phyloP scores from a whole-genome alignment of 257 asterid genomes.

The Solanum ossicruentum region DNA sequence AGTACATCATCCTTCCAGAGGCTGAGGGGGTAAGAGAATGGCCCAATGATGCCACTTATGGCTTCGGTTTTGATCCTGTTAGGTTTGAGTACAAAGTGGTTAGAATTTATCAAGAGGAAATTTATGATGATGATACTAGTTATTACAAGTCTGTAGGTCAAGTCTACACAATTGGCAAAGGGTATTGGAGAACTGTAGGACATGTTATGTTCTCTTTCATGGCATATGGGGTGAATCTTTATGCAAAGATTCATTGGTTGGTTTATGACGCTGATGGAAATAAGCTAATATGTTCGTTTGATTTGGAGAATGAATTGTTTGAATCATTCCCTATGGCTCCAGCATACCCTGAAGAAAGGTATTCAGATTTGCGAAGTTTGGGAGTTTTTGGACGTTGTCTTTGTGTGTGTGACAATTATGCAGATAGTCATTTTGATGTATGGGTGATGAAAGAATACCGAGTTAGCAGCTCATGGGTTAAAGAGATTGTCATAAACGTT shows the following conservation, averaged over 20 bases:
- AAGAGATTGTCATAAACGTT: slow-evolving; percentile 20
- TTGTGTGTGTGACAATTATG: slow-evolving; percentile 26
- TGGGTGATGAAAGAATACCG: slow-evolving; percentile 53
- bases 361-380: slow-evolving; percentile 12
- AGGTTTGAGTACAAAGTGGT: slow-evolving; percentile 28
- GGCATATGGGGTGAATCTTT: slow-evolving; percentile 13
- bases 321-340: slow-evolving; percentile 6
- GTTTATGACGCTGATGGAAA: slow-evolving; percentile 14
- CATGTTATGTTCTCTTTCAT: slow-evolving; percentile 10
- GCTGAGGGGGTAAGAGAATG: slow-evolving; percentile 1
- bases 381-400: slow-evolving; percentile 19
- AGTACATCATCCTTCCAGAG: slow-evolving; percentile 16
- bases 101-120: slow-evolving; percentile 27
- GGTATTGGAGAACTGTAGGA: slow-evolving; percentile 21
- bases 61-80: slow-evolving; percentile 15
- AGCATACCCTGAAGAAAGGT: neutral
- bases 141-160: slow-evolving; percentile 16
- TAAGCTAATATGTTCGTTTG: slow-evolving; percentile 38
- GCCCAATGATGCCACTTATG: slow-evolving; percentile 13
- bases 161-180: slow-evolving; percentile 31
- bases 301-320: slow-evolving; percentile 34
- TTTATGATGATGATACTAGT: slow-evolving; percentile 8
- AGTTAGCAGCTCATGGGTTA: slow-evolving; percentile 25
- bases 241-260: slow-evolving; percentile 45
- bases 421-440: slow-evolving; percentile 10